Evolutionary conservation across 2,329 filamentous ascomycete species (phyloP).

Genomic region (Pleomassaria siparia): DNA sequence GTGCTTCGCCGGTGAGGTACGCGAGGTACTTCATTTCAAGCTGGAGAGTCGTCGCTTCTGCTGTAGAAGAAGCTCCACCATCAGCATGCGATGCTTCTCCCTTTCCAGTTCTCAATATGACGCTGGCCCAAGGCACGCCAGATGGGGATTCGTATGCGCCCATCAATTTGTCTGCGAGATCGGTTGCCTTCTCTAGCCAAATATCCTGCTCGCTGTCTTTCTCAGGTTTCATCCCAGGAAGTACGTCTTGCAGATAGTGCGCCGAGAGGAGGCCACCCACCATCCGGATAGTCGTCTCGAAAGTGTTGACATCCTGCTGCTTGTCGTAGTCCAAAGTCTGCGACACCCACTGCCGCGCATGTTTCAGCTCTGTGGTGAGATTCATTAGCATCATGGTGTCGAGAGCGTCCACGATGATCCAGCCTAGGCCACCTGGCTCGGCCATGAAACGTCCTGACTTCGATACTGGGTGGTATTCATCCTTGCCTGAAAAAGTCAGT

Average conservation of each 20-base stretch:
- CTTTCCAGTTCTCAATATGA: conserved; percentile 77
- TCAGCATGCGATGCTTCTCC: conserved; percentile 83
- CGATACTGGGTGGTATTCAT: conserved; percentile 82
- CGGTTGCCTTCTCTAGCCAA: conserved; percentile 93
- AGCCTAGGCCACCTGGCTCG: conserved; percentile 77
- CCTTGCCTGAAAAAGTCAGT: conserved; percentile 55
- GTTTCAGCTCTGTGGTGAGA: conserved; percentile 77
- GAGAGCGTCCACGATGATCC: conserved; percentile 96
- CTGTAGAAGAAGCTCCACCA: conserved; percentile 86
- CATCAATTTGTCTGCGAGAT: conserved; percentile 83
- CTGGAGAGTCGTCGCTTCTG: conserved; percentile 88
- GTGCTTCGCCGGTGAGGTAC: conserved; percentile 86
- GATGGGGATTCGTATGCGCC: conserved; percentile 85
- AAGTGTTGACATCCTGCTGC: conserved; percentile 93
- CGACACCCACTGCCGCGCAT: conserved; percentile 87
- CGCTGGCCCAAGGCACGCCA: conserved; percentile 85
- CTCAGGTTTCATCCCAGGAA: conserved; percentile 74
- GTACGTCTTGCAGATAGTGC: conserved; percentile 87
- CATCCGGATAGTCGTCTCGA: conserved; percentile 98
- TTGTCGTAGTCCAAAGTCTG: conserved; percentile 82
- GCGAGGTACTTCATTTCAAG: conserved; percentile 97
- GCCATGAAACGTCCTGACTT: conserved; percentile 84
- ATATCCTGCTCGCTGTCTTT: conserved; percentile 77
- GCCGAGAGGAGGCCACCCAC: conserved; percentile 88
- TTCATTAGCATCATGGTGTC: conserved; percentile 99